Base-by-base conservation (phyloP, 116 monocot species). In the Dioscorea cayenensis region DNA sequence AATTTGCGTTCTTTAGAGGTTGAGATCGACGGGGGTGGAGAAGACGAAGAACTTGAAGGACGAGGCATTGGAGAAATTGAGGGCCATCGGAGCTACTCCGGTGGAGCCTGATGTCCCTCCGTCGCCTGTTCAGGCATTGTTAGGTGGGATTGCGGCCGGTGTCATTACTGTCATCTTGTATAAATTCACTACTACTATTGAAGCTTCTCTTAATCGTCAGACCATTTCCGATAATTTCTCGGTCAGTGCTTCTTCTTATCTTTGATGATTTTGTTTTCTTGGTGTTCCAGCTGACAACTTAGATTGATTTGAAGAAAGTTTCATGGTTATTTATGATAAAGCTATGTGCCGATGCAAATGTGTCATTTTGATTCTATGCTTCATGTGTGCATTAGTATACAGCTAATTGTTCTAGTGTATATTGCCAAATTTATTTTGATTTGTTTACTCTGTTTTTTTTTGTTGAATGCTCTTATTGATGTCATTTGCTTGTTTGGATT, bases 191-290 rank as follows among this genome's bases (percentile, higher is more conserved):
- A 88, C 83, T 64, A 96, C 88, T 3, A 61, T 96, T 14, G 96
- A 96, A 73, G 87, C 90, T 14, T 22, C 86, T 48, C 84, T 96
- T 14, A 96, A 90, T 84, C 92, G 84, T 13, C 96, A 96, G 70
- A 7, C 90, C 11, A 86, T 96, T 37, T 90, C 96, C 3, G 90
- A 96, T 81, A 90, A 78, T 73, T 90, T 88, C 79, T 96, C 96
- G 69, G 96, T 92, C 52, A 79, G 92, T 76, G 60, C 36, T 16
- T 28, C 28, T 67, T 62, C 61, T 63, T 14, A 58, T 11, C 59
- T 22, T 48, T n/a, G 19, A 19, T n/a, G 14, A n/a, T 55, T 55
- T 55, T n/a, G 9, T 28, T 68, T 49, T 63, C 43, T 43, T 43
- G 1, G 43, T 43, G 43, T 43, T 6, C 43, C 3, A 10, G 11